Conservation (phyloP, 108 stramenopile species). For the Poteriospumella lacustris region DNA sequence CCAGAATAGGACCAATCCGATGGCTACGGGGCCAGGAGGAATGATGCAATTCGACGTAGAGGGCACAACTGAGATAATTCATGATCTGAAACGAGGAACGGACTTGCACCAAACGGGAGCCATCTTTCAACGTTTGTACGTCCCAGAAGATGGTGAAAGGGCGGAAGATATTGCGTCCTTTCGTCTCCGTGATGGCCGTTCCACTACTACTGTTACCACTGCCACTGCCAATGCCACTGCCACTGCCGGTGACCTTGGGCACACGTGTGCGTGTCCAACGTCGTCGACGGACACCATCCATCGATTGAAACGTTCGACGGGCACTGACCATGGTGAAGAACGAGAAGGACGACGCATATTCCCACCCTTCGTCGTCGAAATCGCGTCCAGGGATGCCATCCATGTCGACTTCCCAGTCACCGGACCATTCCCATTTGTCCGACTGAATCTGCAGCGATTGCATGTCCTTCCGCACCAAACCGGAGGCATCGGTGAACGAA, state of each 20-base stretch:
- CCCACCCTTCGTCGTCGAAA: slow-evolving; percentile 2
- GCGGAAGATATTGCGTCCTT: background rate
- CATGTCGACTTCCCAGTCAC: slow-evolving; percentile 20
- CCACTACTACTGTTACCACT: no score
- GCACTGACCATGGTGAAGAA: background rate
- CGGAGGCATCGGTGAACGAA: slow-evolving; percentile 12
- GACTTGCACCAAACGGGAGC: background rate
- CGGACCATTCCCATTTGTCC: background rate
- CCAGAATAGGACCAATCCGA: no score
- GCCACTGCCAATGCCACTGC: no score
- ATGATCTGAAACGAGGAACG: slow-evolving; percentile 16
- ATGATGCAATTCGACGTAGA: background rate
- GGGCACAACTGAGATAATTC: background rate
- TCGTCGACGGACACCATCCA: slow-evolving; percentile 25
- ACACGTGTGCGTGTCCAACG: slow-evolving; percentile 5
- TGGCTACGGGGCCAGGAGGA: background rate
- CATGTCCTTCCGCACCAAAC: background rate
- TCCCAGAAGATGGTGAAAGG: slow-evolving; percentile 20
- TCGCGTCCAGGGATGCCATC: slow-evolving; percentile 10
- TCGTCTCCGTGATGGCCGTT: no score
- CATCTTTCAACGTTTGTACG: background rate
- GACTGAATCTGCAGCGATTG: background rate
- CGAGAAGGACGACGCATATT: slow-evolving; percentile 16
- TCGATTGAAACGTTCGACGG: background rate
- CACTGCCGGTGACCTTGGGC: background rate